Conservation (phyloP, 1,284 basidiomycete species). For the Albatrellus sp. region DNA sequence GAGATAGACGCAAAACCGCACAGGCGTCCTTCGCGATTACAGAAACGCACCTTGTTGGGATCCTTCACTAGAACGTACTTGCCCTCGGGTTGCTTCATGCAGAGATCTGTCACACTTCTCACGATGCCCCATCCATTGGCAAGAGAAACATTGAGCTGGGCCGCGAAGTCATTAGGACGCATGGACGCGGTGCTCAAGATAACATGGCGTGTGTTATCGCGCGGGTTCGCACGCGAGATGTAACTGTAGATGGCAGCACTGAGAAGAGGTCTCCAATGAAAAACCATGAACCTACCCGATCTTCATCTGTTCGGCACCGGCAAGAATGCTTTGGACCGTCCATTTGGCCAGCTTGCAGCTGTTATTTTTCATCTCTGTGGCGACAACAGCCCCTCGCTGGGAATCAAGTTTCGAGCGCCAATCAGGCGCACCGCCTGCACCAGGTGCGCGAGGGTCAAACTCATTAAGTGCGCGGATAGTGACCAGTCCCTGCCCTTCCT, state of each 20-base stretch:
- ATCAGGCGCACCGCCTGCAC: conserved; percentile 88
- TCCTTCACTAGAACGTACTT: conserved; percentile 95
- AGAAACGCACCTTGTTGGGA: conserved; percentile 75
- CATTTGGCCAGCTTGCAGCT: conserved; percentile 96
- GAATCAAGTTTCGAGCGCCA: conserved; percentile 95
- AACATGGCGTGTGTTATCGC: conserved; percentile 91
- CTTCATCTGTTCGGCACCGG: conserved; percentile 96
- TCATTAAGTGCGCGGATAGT: conserved; percentile 96
- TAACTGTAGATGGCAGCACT: conserved; percentile 34
- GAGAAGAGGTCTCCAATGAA: background rate
- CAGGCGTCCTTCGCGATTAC: conserved; percentile 1
- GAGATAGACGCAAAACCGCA: background rate
- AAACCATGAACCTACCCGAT: conserved; percentile 60
- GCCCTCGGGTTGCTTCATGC: conserved; percentile 91
- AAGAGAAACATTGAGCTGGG: conserved; percentile 91
- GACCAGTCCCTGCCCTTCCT: conserved; percentile 68
- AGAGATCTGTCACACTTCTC: conserved; percentile 83
- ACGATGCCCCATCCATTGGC: conserved; percentile 99
- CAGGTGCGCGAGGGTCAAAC: conserved; percentile 87
- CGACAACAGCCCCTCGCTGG: conserved; percentile 95
- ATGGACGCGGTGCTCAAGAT: conserved; percentile 92
- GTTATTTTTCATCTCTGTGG: conserved; percentile 99
- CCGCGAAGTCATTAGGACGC: conserved; percentile 90
- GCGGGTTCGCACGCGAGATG: conserved; percentile 88
- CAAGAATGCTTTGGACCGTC: conserved; percentile 91